A percentile compares a stretch with the other conserved stretches of the same genome.
These are phyloP conservation scores for Gossypium gossypioides DNA, from an alignment of 441 rosid genomes.

Conservation along the genomic window DNA sequence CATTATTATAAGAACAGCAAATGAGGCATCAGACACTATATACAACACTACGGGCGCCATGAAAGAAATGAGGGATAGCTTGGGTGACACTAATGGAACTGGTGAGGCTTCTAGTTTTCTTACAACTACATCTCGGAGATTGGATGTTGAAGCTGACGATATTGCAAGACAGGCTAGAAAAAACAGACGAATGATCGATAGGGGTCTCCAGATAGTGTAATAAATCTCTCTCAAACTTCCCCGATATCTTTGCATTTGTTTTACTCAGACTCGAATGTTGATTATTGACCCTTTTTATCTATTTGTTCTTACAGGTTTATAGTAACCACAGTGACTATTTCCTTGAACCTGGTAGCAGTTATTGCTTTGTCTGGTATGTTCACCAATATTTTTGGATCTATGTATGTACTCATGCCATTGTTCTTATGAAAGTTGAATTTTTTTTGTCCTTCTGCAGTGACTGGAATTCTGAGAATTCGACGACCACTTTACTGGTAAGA, in stretches of 20 bases:
- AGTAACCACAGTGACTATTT: conserved; percentile 32
- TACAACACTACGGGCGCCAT: conserved; percentile 54
- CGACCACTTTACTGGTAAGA: conserved; percentile 36
- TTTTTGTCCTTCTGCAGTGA: conserved; percentile 28
- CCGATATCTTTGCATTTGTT: not conserved
- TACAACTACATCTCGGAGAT: conserved; percentile 31
- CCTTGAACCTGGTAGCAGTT: conserved; percentile 37
- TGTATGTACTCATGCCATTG: not conserved
- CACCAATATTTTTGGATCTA: not conserved
- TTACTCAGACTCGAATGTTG: not conserved
- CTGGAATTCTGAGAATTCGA: conserved; percentile 34
- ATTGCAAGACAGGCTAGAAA: conserved; percentile 40
- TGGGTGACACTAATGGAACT: conserved; percentile 23
- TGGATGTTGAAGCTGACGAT: conserved; percentile 35
- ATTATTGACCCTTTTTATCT: not conserved
- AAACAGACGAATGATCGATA: conserved; percentile 41
- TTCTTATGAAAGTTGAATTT: conserved; percentile 1
- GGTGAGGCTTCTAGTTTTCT: conserved; percentile 31
- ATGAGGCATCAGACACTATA: conserved; percentile 43
- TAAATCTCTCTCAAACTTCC: conserved; percentile 11
- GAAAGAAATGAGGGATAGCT: conserved; percentile 32
- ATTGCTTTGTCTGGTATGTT: conserved; percentile 43
- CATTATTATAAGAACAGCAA: conserved; percentile 49
- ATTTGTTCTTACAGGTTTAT: conserved; percentile 34
- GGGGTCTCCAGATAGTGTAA: conserved; percentile 49